A percentile compares a stretch with the other conserved stretches of the same genome.
phyloP scores from a whole-genome alignment of 768 basidiomycete genomes.

The Rhizopogon salebrosus region DNA sequence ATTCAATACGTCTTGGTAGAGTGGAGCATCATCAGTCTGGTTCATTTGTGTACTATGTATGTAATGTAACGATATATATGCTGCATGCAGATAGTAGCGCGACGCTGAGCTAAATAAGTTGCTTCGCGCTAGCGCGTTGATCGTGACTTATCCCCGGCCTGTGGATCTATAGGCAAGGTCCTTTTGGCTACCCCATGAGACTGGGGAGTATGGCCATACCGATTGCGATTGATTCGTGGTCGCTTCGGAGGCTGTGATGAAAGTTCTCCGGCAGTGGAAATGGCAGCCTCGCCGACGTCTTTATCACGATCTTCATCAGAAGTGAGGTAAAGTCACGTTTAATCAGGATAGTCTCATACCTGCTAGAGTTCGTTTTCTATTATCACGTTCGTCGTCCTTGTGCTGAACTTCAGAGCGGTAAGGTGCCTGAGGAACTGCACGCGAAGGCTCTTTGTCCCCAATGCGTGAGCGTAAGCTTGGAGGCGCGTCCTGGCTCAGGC shows the following conservation, averaged over 20 bases:
- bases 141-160: conserved; percentile 52
- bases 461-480: conserved; percentile 53
- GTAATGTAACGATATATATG: conserved; percentile 17
- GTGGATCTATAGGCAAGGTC: conserved; percentile 57
- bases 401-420: conserved; percentile 40
- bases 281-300: conserved; percentile 37
- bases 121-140: conserved; percentile 7
- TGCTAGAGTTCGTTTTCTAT: conserved; percentile 62
- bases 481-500: conserved; percentile 16
- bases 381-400: conserved; percentile 63
- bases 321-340: conserved; percentile 5
- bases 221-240: conserved; percentile 51
- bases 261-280: conserved; percentile 32
- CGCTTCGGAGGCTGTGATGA: conserved; percentile 49
- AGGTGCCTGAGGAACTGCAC: conserved; percentile 35
- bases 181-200: conserved; percentile 50
- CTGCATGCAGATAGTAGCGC: conserved; percentile 1
- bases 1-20: conserved; percentile 9
- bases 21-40: conserved; percentile 4
- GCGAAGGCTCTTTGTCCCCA: conserved; percentile 51
- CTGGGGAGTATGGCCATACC: conserved; percentile 33
- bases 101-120: not conserved
- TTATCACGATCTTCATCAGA: conserved; percentile 55
- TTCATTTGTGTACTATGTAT: conserved; percentile 12
- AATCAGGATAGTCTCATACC: conserved; percentile 39